Base-by-base conservation (phyloP, 345 rosid species). In the Eucalyptus camaldulensis region DNA sequence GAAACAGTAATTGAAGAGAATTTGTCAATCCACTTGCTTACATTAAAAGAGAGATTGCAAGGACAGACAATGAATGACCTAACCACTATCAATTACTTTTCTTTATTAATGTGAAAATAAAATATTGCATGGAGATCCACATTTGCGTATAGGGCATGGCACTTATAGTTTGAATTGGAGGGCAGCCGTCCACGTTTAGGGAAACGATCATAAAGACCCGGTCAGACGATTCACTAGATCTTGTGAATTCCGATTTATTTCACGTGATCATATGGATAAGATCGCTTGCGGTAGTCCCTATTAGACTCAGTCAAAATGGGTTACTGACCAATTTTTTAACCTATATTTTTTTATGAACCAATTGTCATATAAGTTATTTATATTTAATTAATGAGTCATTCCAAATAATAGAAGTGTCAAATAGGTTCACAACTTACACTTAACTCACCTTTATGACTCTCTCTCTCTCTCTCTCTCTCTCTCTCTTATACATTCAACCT, bases 381-480 rank as follows among this genome's bases (percentile, higher is more conserved):
- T 56, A 56, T 22, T 56, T 12, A 56, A 24, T 22, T 6, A 56
- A 56, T 4, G 10, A 19, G 24, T 53, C 56, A 8, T 56, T 56
- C 27, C 6, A 56, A 24, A 56, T 56, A 22, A 56, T 22, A 22
- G 6, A 56, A 0, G 27, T 56, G 27, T 22, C 27, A 22, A 56
- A 22, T 22, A 24, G 3, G 3, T 56, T 56, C 6, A 56, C 62
- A 56, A 4, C 13, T 56, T 56, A 0, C 27, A 24, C 29, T 8
- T 24, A 56, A 56, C 11, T 24, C 29, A 22, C 1, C 27, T 22
- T 56, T 4, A 56, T 10, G 62, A 24, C 11, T 56, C 62, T 56
- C 6, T 54, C 5, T 22, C 0, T 8, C 25, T 21, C 5, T 54
- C 25, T 21, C 19, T 14, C 10, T 1, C 58, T 0, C 1, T n/a